Evolutionary conservation across 345 rosid species (phyloP), one percentile per base, ranked within the genome.

Genomic region (Passiflora organensis): DNA sequence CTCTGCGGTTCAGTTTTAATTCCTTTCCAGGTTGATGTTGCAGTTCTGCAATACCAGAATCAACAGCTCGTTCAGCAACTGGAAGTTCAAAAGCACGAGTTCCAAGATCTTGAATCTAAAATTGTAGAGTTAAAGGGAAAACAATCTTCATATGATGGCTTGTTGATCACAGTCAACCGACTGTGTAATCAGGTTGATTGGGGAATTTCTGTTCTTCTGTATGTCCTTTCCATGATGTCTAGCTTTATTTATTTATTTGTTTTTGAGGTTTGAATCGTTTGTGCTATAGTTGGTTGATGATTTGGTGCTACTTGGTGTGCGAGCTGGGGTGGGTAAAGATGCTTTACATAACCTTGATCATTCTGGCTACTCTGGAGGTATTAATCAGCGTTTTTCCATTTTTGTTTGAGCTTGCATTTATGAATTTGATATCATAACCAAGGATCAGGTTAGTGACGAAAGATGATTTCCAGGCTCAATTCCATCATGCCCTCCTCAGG

Each of bases 251-350:
- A 23, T 13, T 42, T 41, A 41, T 24, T 15, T 25, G 21, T 41
- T 48, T n/a, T n/a, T n/a, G n/a, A n/a, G n/a, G n/a, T n/a, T n/a
- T n/a, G n/a, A n/a, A n/a, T n/a, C n/a, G n/a, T 12, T 49, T 62
- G 38, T 72, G 55, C 22, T 48, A n/a, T 74, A 91, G 98, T 78
- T 91, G 78, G 88, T 78, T 51, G 96, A 88, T 81, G 96, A 91
- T 73, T 68, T 91, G 65, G 59, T 84, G 51, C 69, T 88, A 34
- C 83, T 91, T 57, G 90, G 85, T 54, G 71, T 78, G 59, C 80
- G 79, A 65, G 89, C 84, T 69, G 96, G 96, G 49, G 79, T 79
- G 12, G 76, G 69, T 48, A 75, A 53, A 49, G 64, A 72, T 50
- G 71, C 62, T 70, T 62, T 84, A 46, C 62, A 59, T 24, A 64